Evolutionary conservation across 2,329 filamentous ascomycete species (phyloP).

Genomic region (Cadophora sp.): DNA sequence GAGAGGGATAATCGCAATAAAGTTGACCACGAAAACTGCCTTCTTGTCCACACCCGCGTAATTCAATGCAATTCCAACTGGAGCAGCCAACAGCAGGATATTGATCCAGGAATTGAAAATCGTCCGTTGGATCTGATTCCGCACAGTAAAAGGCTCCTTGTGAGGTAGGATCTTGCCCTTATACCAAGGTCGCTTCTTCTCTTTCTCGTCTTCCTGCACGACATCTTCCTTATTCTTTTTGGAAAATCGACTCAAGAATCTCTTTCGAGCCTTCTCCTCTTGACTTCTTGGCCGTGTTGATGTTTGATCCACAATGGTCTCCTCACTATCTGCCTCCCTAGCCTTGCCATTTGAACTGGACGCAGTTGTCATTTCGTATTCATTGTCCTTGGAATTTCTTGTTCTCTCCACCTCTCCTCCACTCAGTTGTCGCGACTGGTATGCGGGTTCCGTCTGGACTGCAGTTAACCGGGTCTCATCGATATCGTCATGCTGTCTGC

Average conservation of each 20-base stretch:
- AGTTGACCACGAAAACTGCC: constrained; percentile 86
- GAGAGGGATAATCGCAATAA: constrained; percentile 89
- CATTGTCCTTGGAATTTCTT: constrained; percentile 26
- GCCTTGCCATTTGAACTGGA: constrained; percentile 22
- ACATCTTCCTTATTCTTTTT: constrained; percentile 27
- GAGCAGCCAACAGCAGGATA: constrained; percentile 77
- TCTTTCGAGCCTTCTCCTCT: constrained; percentile 34
- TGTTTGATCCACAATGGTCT: constrained; percentile 23
- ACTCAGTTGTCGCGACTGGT: constrained; percentile 18
- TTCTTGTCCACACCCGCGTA: constrained; percentile 66
- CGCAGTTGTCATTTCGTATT: constrained; percentile 30
- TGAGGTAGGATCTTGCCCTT: constrained; percentile 51
- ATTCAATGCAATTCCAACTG: constrained; percentile 78
- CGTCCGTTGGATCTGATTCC: constrained; percentile 75
- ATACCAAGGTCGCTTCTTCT: constrained; percentile 42
- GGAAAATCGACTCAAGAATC: constrained; percentile 34
- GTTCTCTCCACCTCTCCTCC: neutral
- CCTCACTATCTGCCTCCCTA: constrained; percentile 32
- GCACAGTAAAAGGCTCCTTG: constrained; percentile 58
- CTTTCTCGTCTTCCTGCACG: constrained; percentile 32
- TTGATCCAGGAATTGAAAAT: constrained; percentile 89
- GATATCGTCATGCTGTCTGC: constrained; percentile 15
- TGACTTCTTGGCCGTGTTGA: constrained; percentile 28
- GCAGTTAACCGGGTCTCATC: constrained; percentile 26
- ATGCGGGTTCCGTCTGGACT: constrained; percentile 36